phyloP scores from a whole-genome alignment of 805 yeast species.

The Tetrapisispora fleetii region DNA sequence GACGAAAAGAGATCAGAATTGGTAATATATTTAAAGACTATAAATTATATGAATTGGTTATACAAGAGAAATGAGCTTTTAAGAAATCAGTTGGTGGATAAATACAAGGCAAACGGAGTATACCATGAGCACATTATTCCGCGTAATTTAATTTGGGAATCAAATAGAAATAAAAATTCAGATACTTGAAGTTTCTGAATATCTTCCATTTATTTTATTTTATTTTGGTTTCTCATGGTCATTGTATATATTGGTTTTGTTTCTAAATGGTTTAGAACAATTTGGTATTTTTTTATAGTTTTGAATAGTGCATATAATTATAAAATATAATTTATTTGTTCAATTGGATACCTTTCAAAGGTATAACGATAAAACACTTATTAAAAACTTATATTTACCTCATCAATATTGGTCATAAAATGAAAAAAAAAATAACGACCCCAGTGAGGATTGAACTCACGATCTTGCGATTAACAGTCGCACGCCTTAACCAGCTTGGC shows the following conservation, averaged over 20 bases:
- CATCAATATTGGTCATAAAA: neutral
- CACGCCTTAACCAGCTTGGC: constrained; percentile 57
- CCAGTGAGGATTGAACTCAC: constrained; percentile 52
- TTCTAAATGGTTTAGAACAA: neutral
- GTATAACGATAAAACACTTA: too few relatives aligned
- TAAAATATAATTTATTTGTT: too few relatives aligned
- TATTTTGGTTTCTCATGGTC: neutral
- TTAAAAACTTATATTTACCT: too few relatives aligned
- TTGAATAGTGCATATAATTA: neutral
- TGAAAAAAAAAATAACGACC: constrained; percentile 32
- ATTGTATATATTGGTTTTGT: neutral
- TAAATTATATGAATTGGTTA: constrained; percentile 43
- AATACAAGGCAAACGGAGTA: neutral
- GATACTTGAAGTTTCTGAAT: neutral
- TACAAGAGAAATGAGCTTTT: constrained; percentile 41
- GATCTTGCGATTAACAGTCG: constrained; percentile 59
- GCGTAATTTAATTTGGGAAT: constrained; percentile 3
- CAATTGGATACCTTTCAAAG: too few relatives aligned
- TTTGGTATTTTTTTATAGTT: too few relatives aligned
- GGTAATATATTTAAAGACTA: constrained; percentile 55
- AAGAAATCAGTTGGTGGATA: constrained; percentile 32
- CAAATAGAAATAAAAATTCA: neutral
- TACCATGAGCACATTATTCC: neutral
- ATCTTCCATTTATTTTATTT: neutral
- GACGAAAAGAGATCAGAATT: constrained; percentile 75